phyloP scores from a whole-genome alignment of 78 protist species.

The Polysphondylium violaceum region DNA sequence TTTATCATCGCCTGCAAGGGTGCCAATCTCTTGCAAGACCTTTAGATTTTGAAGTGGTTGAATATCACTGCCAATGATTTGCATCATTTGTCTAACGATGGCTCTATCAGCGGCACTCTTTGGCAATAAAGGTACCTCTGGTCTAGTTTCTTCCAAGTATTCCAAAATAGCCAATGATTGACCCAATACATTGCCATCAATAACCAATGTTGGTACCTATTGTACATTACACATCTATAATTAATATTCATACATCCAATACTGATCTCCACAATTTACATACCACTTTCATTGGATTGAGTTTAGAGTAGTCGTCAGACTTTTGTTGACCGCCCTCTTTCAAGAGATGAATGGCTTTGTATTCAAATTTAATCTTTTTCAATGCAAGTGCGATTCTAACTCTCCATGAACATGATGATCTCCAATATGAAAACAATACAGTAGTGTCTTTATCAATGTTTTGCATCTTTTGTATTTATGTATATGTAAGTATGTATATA shows the following conservation, averaged over 20 bases:
- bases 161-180: conserved; percentile 87
- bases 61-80: conserved; percentile 80
- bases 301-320: conserved; percentile 40
- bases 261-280: not conserved
- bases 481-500: too few relatives aligned
- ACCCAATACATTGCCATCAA: conserved; percentile 63
- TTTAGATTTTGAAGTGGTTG: conserved; percentile 88
- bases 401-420: conserved; percentile 92
- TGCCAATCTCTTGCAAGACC: conserved; percentile 26
- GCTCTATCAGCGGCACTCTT: conserved; percentile 65
- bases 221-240: too few relatives aligned
- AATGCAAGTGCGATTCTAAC: conserved; percentile 85
- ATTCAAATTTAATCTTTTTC: conserved; percentile 62
- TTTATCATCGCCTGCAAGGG: conserved; percentile 27
- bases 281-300: conserved; percentile 70
- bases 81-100: conserved; percentile 65
- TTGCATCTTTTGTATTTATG: too few relatives aligned
- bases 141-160: conserved; percentile 79
- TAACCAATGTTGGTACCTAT: conserved; percentile 59
- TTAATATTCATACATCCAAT: too few relatives aligned
- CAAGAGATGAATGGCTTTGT: conserved; percentile 81
- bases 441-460: conserved; percentile 12
- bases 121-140: conserved; percentile 73
- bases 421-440: conserved; percentile 87
- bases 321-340: conserved; percentile 81